A percentile compares a stretch with the other conserved stretches of the same genome.
These are phyloP conservation scores for Peronospora tabacina DNA, from an alignment of 352 stramenopile genomes.

Conservation along the genomic window DNA sequence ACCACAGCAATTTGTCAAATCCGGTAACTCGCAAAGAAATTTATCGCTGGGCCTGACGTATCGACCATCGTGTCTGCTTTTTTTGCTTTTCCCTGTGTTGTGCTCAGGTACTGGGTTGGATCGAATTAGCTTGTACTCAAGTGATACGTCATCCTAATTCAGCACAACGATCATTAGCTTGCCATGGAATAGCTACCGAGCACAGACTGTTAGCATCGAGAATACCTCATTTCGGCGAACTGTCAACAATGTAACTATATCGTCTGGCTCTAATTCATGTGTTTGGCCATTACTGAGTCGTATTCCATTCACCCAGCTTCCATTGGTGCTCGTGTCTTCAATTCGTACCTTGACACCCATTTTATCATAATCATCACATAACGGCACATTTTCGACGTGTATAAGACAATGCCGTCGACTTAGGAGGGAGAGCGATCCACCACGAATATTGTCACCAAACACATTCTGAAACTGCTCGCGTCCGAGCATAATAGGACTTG, in stretches of 20 bases:
- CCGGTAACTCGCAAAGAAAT: conserved; percentile 21
- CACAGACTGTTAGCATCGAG: neutral
- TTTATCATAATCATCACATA: conserved; percentile 21
- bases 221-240: conserved; percentile 42
- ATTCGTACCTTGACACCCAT: conserved; percentile 39
- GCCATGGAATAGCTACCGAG: neutral
- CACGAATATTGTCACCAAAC: conserved; percentile 61
- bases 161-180: neutral
- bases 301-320: conserved; percentile 48
- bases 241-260: conserved; percentile 51
- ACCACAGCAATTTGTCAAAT: conserved; percentile 16
- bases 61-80: conserved; percentile 29
- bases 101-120: conserved; percentile 9
- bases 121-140: conserved; percentile 36
- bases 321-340: conserved; percentile 70
- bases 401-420: conserved; percentile 61
- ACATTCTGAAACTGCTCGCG: conserved; percentile 57
- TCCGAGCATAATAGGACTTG: conserved; percentile 29
- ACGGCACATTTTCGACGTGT: conserved; percentile 35
- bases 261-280: conserved; percentile 40
- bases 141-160: conserved; percentile 36
- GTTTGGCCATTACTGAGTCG: conserved; percentile 41
- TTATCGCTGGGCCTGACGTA: conserved; percentile 27
- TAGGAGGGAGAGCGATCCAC: conserved; percentile 42
- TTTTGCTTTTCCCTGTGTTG: conserved; percentile 9